Base-by-base conservation (phyloP, 2,329 filamentous ascomycete genomes). In the Coniosporium tulheliwenetii region DNA sequence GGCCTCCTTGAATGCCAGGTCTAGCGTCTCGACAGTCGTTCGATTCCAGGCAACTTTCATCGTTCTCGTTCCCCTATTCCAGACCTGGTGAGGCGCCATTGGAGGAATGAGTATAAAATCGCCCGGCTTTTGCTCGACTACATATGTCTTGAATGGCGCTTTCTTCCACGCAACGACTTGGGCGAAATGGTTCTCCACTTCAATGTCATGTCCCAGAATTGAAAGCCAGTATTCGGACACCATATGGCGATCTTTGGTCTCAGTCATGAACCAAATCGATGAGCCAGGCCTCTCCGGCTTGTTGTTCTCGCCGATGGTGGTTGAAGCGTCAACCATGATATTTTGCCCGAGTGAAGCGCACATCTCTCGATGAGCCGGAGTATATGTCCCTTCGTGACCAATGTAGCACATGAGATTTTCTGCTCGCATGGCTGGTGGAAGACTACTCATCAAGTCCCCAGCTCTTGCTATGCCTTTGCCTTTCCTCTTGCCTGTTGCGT, bases 11-110 rank as follows among this genome's bases (percentile, higher is more conserved):
- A 96, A 60, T 1, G 89, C 91, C 57, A 93, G 67, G 47, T 89
- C 81, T 3, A 98, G 70, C 0, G 91, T 96, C 53, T 96, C 86
- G 2, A 83, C 81, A 0, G 87, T 95, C 0, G 85, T 95, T 19
- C 91, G 75, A 57, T 98, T 98, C 91, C 91, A 98, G 0, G 91
- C 91, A 7, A 93, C 86, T 57, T 98, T 98, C 74, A 96, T 85
- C 0, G 91, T 98, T 36, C 87, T 73, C 2, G 89, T 95, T 14
- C 91, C 91, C 38, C 89, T 77, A 55, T 98, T 98, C 91, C 91
- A 98, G 8, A 98, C 91, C 57, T 98, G 91, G 59, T 98, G 91
- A 0, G 89, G 86, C 3, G 91, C 91, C 13, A 96, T 65, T 4
- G 91, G 87, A 12, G 91, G 91, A 19, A 98, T 81, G 1, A 98